Percentiles rank a stretch among this genome's conserved stretches.
Conservation (phyloP, 306 rosid species). For the Begonia loranthoides region DNA sequence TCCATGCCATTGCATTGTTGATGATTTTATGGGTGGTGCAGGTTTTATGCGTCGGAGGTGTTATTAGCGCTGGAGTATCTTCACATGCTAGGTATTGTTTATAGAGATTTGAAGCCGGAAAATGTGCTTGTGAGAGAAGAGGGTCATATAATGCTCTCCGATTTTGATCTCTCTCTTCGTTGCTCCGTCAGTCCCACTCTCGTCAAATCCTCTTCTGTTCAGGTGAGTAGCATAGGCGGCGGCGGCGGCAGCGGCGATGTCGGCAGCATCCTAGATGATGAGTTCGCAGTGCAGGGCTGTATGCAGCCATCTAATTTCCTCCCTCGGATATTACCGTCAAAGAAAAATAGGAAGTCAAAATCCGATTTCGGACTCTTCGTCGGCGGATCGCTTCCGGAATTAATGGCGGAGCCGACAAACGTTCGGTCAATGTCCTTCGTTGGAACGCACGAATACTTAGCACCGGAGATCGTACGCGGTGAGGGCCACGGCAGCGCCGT, state of each 20-base stretch:
- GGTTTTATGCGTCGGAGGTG: conserved; percentile 49
- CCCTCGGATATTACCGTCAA: conserved; percentile 25
- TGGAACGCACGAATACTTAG: conserved; percentile 42
- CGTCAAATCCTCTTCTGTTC: conserved; percentile 10
- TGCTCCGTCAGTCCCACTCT: conserved; percentile 13
- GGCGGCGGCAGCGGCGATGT: background rate
- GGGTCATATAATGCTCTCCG: conserved; percentile 37
- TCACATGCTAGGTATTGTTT: conserved; percentile 50
- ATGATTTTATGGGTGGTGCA: conserved; percentile 2
- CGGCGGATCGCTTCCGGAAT: conserved; percentile 27
- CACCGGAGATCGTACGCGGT: conserved; percentile 42
- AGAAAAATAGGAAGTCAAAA: conserved; percentile 25
- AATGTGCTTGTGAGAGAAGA: conserved; percentile 42
- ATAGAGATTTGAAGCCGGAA: conserved; percentile 18
- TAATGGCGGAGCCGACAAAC: conserved; percentile 39
- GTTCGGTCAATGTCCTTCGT: conserved; percentile 42
- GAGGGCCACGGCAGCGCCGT: conserved; percentile 56
- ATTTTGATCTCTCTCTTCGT: conserved; percentile 27
- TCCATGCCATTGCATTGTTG: background rate
- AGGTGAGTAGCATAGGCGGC: background rate
- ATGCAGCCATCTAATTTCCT: conserved; percentile 37
- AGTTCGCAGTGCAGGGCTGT: conserved; percentile 17
- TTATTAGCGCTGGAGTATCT: conserved; percentile 41
- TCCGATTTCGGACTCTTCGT: conserved; percentile 16
- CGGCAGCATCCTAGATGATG: conserved; percentile 6